A percentile compares a stretch with the other conserved stretches of the same genome.
Conservation (phyloP, 345 rosid species). For the Atalantia buxifolia region DNA sequence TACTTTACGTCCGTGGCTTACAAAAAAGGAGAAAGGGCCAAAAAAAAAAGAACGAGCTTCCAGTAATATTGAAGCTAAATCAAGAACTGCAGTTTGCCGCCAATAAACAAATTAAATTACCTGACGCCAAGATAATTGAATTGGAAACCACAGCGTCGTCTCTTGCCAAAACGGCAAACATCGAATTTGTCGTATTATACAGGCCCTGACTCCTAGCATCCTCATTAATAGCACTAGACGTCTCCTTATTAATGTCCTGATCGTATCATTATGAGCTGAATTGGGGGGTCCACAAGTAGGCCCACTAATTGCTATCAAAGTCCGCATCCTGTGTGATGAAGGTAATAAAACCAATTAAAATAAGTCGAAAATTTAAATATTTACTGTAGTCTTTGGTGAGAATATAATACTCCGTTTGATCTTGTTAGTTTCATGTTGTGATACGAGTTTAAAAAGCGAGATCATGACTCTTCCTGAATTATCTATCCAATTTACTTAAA, state of each 20-base stretch:
- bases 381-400: too few relatives aligned
- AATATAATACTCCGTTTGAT: too few relatives aligned
- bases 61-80: not conserved
- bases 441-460: too few relatives aligned
- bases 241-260: constrained; percentile 6
- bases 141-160: not conserved
- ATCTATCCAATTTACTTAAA: too few relatives aligned
- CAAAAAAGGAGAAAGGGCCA: not conserved
- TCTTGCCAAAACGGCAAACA: constrained; percentile 10
- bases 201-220: not conserved
- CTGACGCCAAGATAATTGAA: not conserved
- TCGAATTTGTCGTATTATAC: constrained; percentile 16
- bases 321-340: too few relatives aligned
- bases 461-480: too few relatives aligned
- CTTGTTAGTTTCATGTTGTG: too few relatives aligned
- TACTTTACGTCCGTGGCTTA: constrained; percentile 20
- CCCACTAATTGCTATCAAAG: not conserved
- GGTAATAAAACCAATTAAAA: too few relatives aligned
- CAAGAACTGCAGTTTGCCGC: not conserved
- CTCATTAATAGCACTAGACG: not conserved
- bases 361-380: too few relatives aligned
- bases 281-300: not conserved
- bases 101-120: not conserved
- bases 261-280: not conserved
- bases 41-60: too few relatives aligned